These are phyloP conservation scores for Xylaria sp. DNA, from an alignment of 2,329 filamentous ascomycete species.

Conservation along the genomic window DNA sequence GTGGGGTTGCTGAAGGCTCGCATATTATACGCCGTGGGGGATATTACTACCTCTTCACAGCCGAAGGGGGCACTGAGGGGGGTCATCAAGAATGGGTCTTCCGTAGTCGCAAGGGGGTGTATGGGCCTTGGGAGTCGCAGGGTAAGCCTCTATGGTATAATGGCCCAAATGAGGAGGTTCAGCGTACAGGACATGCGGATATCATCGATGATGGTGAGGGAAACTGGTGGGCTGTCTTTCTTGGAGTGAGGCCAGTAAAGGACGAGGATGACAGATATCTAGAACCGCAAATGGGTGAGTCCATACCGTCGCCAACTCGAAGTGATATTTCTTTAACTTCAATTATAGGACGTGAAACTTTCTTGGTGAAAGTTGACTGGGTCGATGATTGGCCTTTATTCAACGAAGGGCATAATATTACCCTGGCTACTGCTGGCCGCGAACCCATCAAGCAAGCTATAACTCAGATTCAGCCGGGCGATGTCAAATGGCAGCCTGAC, in stretches of 20 bases:
- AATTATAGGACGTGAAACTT: conserved; percentile 53
- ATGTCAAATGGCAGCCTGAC: conserved; percentile 49
- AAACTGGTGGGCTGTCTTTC: conserved; percentile 60
- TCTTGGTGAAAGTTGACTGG: conserved; percentile 62
- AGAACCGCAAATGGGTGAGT: conserved; percentile 56
- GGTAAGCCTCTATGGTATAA: conserved; percentile 59
- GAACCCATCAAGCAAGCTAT: conserved; percentile 36
- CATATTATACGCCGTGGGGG: conserved; percentile 51
- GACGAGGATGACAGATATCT: conserved; percentile 45
- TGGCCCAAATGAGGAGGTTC: conserved; percentile 58
- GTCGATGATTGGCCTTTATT: conserved; percentile 62
- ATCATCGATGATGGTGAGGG: conserved; percentile 57
- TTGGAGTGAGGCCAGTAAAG: conserved; percentile 56
- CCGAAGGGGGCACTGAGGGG: conserved; percentile 56
- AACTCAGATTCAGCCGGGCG: conserved; percentile 46
- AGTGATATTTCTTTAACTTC: background rate
- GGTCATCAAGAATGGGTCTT: conserved; percentile 64
- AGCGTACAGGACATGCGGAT: conserved; percentile 62
- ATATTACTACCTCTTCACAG: conserved; percentile 55
- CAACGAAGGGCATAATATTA: conserved; percentile 58
- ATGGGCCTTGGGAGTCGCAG: conserved; percentile 62
- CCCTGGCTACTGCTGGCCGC: conserved; percentile 51
- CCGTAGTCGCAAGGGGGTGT: conserved; percentile 55
- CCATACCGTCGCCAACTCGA: too few relatives aligned
- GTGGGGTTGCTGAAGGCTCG: conserved; percentile 56